Conservation (phyloP, 148 eudicot species). For the Vaccinium darrowii region DNA sequence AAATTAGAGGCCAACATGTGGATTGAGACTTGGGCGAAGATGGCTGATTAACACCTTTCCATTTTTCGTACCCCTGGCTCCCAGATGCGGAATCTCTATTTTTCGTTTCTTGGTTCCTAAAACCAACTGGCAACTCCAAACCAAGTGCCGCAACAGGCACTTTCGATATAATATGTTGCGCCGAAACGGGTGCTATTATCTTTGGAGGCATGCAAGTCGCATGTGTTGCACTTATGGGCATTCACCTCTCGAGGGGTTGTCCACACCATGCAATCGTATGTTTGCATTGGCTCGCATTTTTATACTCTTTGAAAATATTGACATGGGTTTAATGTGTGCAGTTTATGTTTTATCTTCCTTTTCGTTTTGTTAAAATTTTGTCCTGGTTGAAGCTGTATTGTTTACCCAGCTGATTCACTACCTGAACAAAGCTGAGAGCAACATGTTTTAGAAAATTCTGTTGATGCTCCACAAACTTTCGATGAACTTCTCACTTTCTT, state of each 20-base stretch:
- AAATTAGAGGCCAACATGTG: too few relatives aligned
- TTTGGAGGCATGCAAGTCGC: not conserved
- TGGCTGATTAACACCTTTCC: too few relatives aligned
- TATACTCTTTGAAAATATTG: not conserved
- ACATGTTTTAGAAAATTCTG: not conserved
- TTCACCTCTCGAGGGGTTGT: not conserved
- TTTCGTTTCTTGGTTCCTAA: too few relatives aligned
- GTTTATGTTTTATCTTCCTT: conserved; percentile 3
- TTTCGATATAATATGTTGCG: not conserved
- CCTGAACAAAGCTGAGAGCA: not conserved
- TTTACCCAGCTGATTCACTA: not conserved
- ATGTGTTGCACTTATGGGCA: not conserved
- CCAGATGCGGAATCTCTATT: too few relatives aligned
- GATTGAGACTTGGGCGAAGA: too few relatives aligned
- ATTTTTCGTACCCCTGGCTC: too few relatives aligned
- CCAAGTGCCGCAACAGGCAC: not conserved
- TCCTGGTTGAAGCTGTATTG: not conserved
- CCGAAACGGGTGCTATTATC: not conserved
- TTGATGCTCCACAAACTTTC: not conserved
- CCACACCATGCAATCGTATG: not conserved
- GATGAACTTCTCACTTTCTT: not conserved
- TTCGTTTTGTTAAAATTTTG: not conserved
- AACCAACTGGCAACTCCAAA: too few relatives aligned
- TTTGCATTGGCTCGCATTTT: not conserved
- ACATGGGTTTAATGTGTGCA: not conserved